Evolutionary conservation across 129 eudicot genomes (phyloP), one percentile per base, ranked within the genome.

Genomic region (Erigeron canadensis): DNA sequence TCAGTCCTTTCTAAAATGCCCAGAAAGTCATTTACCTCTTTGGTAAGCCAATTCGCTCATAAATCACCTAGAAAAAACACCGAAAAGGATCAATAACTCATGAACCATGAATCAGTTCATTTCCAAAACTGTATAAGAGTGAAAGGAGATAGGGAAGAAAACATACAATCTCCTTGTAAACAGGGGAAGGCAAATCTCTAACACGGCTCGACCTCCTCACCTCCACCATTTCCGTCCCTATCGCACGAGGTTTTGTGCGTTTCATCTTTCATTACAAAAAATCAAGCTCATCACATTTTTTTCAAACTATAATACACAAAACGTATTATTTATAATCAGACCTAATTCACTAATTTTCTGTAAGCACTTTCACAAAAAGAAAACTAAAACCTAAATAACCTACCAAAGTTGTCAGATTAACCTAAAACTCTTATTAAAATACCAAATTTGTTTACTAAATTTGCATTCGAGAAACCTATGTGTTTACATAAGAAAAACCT

Each of bases 191-290:
- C 58, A 80, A 70, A 46, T 84, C 83, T 12, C 91, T 77, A 17
- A 89, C 81, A 8, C 98, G 86, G 28, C 75, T 53, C 13, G 98
- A 94, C 57, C 98, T 87, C 80, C 98, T 84, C n/a, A 94, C 98
- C 69, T 84, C 81, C 59, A 94, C 93, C 67, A 89, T 65, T 83
- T 87, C 84, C 58, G 84, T 94, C 48, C 83, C 77, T 10, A 75
- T 57, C 2, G 55, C 80, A n/a, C 93, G 88, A 63, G 97, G 88
- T 68, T 80, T 88, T 13, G 79, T 63, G 63, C 72, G 71, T 78
- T 87, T 94, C 89, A 84, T 84, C 98, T 89, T 73, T 69, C 40
- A 55, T 69, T 43, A 66, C 13, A 59, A 21, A 51, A 39, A 65
- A 51, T 19, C 58, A 28, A 39, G 5, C 59, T 69, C 48, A 69